Conservation (phyloP, 2,329 filamentous ascomycete species). For the Fusarium torulosum region DNA sequence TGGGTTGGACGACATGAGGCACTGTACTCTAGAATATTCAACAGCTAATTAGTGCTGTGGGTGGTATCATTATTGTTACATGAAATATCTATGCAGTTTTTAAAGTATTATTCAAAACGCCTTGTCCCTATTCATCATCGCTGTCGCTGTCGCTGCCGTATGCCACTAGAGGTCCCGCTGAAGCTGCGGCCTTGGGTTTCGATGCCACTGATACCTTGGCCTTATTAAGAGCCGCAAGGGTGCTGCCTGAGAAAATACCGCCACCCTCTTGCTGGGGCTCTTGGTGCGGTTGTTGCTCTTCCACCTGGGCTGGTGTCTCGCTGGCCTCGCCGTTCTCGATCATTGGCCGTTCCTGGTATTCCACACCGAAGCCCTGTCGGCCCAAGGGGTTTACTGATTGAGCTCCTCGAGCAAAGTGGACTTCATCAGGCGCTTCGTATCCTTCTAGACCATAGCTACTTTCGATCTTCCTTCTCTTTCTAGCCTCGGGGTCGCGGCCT, state of each 20-base stretch:
- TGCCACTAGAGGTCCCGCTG: constrained; percentile 81
- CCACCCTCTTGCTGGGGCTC: constrained; percentile 56
- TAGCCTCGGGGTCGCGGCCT: constrained; percentile 86
- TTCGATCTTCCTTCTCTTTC: constrained; percentile 90
- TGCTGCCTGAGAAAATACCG: constrained; percentile 85
- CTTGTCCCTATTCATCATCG: constrained; percentile 68
- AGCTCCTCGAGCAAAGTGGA: constrained; percentile 88
- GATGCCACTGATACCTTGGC: constrained; percentile 66
- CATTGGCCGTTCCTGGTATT: constrained; percentile 71
- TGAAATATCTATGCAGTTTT: constrained; percentile 45
- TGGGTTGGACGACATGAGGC: constrained; percentile 88
- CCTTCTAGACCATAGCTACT: constrained; percentile 89
- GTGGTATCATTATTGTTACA: constrained; percentile 51
- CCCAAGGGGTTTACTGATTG: constrained; percentile 73
- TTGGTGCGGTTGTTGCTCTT: constrained; percentile 56
- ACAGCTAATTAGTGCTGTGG: constrained; percentile 66
- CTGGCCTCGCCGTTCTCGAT: constrained; percentile 67
- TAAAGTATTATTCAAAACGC: constrained; percentile 43
- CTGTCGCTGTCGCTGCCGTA: constrained; percentile 95
- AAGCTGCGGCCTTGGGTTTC: constrained; percentile 65
- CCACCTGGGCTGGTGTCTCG: constrained; percentile 49
- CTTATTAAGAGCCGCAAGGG: constrained; percentile 80
- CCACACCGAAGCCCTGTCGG: constrained; percentile 70
- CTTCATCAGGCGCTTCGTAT: constrained; percentile 93
- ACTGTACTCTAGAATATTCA: constrained; percentile 88